phyloP scores from a whole-genome alignment of 192 early-diverging fungal genomes.

The Helicostylum pulchrum region DNA sequence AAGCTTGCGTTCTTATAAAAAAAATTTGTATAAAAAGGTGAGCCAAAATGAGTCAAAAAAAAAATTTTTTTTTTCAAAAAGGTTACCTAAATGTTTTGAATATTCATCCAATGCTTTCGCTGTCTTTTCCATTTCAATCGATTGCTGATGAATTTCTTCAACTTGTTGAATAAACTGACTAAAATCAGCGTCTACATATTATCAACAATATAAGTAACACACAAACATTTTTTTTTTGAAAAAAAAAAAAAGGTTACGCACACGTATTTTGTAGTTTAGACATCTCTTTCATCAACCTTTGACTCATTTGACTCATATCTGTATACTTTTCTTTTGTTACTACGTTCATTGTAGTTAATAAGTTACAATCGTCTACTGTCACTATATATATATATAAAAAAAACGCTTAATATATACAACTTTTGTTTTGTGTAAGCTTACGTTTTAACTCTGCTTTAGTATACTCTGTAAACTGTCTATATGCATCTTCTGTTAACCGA shows the following conservation, averaged over 20 bases:
- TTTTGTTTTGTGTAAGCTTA: neutral
- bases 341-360: constrained; percentile 39
- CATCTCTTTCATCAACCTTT: constrained; percentile 35
- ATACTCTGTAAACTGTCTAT: constrained; percentile 32
- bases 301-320: constrained; percentile 37
- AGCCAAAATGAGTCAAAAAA: neutral
- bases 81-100: constrained; percentile 32
- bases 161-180: constrained; percentile 27
- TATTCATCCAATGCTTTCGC: constrained; percentile 34
- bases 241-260: constrained; percentile 12
- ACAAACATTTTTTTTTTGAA: neutral
- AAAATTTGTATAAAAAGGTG: neutral
- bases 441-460: constrained; percentile 32
- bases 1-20: constrained; percentile 1
- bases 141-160: constrained; percentile 32
- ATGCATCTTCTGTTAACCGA: constrained; percentile 29
- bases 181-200: constrained; percentile 30
- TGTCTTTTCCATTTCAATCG: constrained; percentile 31
- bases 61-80: neutral
- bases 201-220: neutral
- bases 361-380: constrained; percentile 29
- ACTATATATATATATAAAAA: constrained; percentile 18
- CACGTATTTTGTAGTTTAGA: constrained; percentile 37
- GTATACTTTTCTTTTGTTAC: constrained; percentile 33
- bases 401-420: neutral